Evolutionary conservation across 2,329 filamentous ascomycete species (phyloP), one percentile per base, ranked within the genome.

Genomic region (Trichoderma guizhouense): DNA sequence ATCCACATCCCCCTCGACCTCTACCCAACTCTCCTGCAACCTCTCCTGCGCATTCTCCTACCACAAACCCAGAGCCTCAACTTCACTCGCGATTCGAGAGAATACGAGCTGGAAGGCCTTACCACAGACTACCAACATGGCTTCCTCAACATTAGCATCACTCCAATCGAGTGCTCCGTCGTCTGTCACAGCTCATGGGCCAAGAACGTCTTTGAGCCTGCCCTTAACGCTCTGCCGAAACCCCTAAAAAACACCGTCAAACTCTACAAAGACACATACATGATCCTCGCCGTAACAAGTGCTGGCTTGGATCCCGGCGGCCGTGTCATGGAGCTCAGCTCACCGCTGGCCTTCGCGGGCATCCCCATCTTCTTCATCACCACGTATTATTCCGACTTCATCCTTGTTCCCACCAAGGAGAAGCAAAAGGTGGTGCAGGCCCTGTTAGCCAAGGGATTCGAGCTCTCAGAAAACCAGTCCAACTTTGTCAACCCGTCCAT

Each of bases 341-440:
- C 91, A 68, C 96, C 95, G 6, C 86, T 98, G 36, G 95, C 96
- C 32, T 87, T 98, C 79, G 95, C 95, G 64, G 93, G 94, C 76
- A 96, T 98, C 67, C 93, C 95, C 68, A 97, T 99, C 79, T 98
- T 98, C 85, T 98, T 98, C 87, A 97, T 98, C 80, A 98, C 95
- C 4, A 98, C 94, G 36, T 99, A 98, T 82, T 98, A 97, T 82
- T 96, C 93, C 39, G 95, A 99, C 83, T 98, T 97, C 82, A 97
- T 99, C 76, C 87, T 98, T 43, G 94, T 98, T 1, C 95, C 96
- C 0, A 87, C 87, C 68, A 92, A 91, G 78, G 90, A 92, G 77
- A 90, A 92, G 65, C 84, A 88, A 30, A 91, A 90, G 51, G 95
- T 98, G 62, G 89, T 94, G 39, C 86, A 90, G 72, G 92, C 94